These are phyloP conservation scores for Theileria equi DNA, from an alignment of 169 alveolate genomes.

Conservation along the genomic window DNA sequence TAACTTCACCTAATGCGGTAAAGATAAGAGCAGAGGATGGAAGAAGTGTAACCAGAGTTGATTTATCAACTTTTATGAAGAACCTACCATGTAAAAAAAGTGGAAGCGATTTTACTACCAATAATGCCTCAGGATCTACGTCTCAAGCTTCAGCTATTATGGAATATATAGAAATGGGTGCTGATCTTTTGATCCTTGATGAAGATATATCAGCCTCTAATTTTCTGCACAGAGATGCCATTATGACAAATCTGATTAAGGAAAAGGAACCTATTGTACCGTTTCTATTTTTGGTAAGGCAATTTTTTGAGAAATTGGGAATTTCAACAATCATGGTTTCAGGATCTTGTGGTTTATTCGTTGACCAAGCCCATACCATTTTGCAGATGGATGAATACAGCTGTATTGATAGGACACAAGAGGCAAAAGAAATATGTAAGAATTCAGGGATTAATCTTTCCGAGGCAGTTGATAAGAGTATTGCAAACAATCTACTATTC, in stretches of 20 bases:
- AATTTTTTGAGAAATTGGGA: slow-evolving; percentile 36
- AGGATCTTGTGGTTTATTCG: slow-evolving; percentile 63
- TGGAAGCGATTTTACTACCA: slow-evolving; percentile 49
- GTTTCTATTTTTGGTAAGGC: slow-evolving; percentile 31
- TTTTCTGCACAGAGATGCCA: slow-evolving; percentile 54
- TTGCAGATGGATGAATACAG: slow-evolving; percentile 61
- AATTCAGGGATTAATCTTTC: background rate
- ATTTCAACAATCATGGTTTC: slow-evolving; percentile 63
- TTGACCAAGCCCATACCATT: slow-evolving; percentile 58
- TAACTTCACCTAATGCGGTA: slow-evolving; percentile 66
- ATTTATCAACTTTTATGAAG: slow-evolving; percentile 74
- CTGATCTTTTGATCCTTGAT: slow-evolving; percentile 61
- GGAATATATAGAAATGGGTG: slow-evolving; percentile 79
- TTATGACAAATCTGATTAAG: slow-evolving; percentile 51
- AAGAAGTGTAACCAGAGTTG: slow-evolving; percentile 59
- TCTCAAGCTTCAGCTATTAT: slow-evolving; percentile 79
- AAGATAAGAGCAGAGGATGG: slow-evolving; percentile 74
- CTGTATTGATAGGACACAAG: slow-evolving; percentile 32
- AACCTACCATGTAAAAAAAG: slow-evolving; percentile 67
- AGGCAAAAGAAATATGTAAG: background rate
- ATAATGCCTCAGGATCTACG: slow-evolving; percentile 77
- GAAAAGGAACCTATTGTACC: slow-evolving; percentile 56
- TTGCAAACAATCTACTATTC: background rate
- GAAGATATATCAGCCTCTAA: slow-evolving; percentile 76
- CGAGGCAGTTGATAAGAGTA: background rate